Base-by-base conservation (phyloP, 176 grass and related monocot species). In the Poa pratensis region DNA sequence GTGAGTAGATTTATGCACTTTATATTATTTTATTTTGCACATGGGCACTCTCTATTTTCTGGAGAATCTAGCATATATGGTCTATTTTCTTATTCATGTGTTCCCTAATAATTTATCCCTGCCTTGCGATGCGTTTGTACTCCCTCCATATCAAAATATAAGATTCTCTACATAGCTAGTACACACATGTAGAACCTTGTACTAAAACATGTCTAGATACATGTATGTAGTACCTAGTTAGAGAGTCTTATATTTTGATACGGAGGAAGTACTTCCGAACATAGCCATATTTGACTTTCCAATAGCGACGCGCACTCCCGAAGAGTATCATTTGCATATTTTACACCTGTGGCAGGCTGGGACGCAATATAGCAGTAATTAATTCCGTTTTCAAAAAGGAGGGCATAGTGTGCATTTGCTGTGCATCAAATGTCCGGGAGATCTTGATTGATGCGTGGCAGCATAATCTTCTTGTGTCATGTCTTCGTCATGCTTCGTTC, bases 361-460 rank as follows among this genome's bases (percentile, higher is more conserved):
- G 34, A 30, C 66, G 34, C 16, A 13, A 30, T 14, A 19, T 68
- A 57, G 8, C 22, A 7, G 2, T 7, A 68, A 5, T 20, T 39
- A 20, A n/a, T 17, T 13, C 35, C 34, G 0, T n/a, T 46, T 71
- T 24, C 12, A 45, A 14, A 19, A 45, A 45, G 11, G 20, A 24
- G 39, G 10, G 11, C 20, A 24, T 72, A 46, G 24, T 46, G 40
- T 46, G 68, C 32, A 68, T 68, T 18, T 9, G 65, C 9, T 10
- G 11, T 19, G 67, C 66, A 69, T 69, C 67, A 69, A 42, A 13
- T 30, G 9, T 46, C n/a, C 6, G 42, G 69, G 12, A 48, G 24
- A 28, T 64, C 26, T 64, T 28, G 61, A 6, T 73, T 73, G 22
- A 73, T 49, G 69, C 69, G 69, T 73, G 69, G 42, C 69, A 49